Percentiles rank a stretch among this genome's conserved stretches.
Conservation (phyloP, 1,139 yeast species). For the Yamadazyma triangularis region DNA sequence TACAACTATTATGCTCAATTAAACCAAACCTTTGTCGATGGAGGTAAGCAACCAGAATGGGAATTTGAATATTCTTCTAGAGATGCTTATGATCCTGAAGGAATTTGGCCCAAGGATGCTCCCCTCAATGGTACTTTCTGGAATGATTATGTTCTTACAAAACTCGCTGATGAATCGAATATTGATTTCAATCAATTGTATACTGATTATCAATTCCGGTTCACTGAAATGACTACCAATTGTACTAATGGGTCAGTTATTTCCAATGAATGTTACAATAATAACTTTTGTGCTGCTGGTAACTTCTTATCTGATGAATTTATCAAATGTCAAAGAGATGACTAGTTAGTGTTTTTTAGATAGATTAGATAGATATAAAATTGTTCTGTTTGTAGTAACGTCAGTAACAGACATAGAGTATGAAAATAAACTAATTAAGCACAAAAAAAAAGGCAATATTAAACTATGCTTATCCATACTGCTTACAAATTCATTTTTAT, state of each 20-base stretch:
- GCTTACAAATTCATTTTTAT: too few species aligned
- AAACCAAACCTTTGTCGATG: constrained; percentile 47
- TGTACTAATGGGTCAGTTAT: constrained; percentile 34
- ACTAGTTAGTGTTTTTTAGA: too few species aligned
- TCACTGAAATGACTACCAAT: constrained; percentile 45
- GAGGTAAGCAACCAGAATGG: constrained; percentile 52
- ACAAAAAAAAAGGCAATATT: too few species aligned
- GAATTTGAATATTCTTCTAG: constrained; percentile 52
- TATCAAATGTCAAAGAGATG: constrained; percentile 7
- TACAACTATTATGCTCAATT: constrained; percentile 52
- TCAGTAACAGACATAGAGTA: too few species aligned
- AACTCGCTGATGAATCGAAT: constrained; percentile 16
- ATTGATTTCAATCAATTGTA: constrained; percentile 41
- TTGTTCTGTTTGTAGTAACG: too few species aligned
- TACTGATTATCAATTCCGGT: constrained; percentile 44
- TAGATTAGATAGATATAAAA: too few species aligned
- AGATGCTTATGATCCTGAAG: constrained; percentile 41
- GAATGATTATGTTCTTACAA: constrained; percentile 38
- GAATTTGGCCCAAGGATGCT: constrained; percentile 45
- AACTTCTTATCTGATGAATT: constrained; percentile 10
- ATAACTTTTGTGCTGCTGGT: constrained; percentile 40
- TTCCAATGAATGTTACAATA: constrained; percentile 31
- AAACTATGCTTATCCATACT: too few species aligned
- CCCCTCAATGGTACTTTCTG: constrained; percentile 60
- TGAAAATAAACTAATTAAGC: too few species aligned